phyloP scores from a whole-genome alignment of 140 eudicot species.

The Oenanthe javanica region DNA sequence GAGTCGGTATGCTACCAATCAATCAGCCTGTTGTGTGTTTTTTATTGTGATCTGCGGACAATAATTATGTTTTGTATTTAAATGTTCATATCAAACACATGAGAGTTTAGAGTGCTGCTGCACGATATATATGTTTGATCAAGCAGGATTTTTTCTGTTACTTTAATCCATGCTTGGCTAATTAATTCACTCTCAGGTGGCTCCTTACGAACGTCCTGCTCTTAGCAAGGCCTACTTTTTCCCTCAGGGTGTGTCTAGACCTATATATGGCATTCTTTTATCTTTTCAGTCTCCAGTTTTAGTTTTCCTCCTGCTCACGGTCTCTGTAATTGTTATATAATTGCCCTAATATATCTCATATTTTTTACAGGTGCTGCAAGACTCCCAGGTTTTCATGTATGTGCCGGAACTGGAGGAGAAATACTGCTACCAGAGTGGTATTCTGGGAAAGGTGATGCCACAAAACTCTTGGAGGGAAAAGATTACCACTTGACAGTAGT shows the following conservation, averaged over 20 bases:
- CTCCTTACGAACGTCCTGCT: slow-evolving; percentile 99
- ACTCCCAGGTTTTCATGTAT: slow-evolving; percentile 91
- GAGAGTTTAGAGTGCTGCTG: neutral
- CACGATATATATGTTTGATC: too few species aligned
- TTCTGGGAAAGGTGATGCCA: slow-evolving; percentile 57
- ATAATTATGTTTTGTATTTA: neutral
- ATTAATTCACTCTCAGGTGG: slow-evolving; percentile 47
- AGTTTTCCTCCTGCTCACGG: neutral
- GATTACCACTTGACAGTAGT: neutral
- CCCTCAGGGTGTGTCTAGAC: slow-evolving; percentile 59
- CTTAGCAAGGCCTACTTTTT: slow-evolving; percentile 90
- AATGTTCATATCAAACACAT: neutral
- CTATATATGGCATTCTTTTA: neutral
- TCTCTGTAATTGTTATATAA: neutral
- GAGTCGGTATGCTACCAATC: slow-evolving; percentile 36
- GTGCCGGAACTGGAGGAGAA: slow-evolving; percentile 99
- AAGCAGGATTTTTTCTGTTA: neutral
- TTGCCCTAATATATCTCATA: neutral
- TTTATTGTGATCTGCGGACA: neutral
- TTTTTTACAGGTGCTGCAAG: slow-evolving; percentile 79
- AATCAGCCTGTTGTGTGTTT: neutral
- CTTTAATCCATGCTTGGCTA: neutral
- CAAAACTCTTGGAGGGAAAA: neutral
- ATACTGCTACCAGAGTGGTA: slow-evolving; percentile 92
- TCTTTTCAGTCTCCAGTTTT: neutral